Conservation (phyloP, 23 red algal species). For the Gracilaria gracilis region DNA sequence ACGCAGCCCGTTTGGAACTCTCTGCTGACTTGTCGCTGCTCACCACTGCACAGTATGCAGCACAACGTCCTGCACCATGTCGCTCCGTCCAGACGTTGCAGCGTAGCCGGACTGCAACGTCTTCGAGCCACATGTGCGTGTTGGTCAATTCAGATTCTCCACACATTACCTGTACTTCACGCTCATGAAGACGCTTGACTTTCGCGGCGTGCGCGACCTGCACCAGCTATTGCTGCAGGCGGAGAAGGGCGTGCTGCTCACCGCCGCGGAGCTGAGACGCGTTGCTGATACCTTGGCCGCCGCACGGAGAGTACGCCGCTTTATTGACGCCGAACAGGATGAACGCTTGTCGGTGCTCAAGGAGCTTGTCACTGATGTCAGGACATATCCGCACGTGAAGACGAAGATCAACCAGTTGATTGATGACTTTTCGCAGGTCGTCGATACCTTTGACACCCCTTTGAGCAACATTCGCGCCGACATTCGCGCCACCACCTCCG, state of each 20-base stretch:
- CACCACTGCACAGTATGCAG: too few species aligned
- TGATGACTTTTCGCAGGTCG: conserved; percentile 80
- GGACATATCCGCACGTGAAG: conserved; percentile 48
- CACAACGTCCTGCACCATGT: too few species aligned
- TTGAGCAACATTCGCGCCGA: conserved; percentile 54
- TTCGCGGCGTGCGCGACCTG: conserved; percentile 42
- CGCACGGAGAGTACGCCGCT: conserved; percentile 50
- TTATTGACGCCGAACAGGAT: conserved; percentile 37
- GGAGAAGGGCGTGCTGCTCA: conserved; percentile 48
- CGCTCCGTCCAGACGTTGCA: too few species aligned
- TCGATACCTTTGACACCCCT: conserved; percentile 58
- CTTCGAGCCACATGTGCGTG: too few species aligned
- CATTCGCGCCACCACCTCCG: conserved; percentile 13
- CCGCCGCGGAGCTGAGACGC: conserved; percentile 61
- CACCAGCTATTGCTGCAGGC: conserved; percentile 14
- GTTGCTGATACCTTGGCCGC: conserved; percentile 68
- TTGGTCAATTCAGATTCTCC: too few species aligned
- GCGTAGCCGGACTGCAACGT: too few species aligned
- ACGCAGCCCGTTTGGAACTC: too few species aligned
- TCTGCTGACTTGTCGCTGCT: too few species aligned
- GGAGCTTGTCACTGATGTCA: conserved; percentile 42
- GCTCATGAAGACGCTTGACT: conserved; percentile 53
- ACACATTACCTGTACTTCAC: conserved; percentile 36
- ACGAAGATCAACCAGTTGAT: conserved; percentile 44
- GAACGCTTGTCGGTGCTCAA: conserved; percentile 32